Base-by-base conservation (phyloP, 371 early-diverging fungal genomes). In the Mucor racemosus region DNA sequence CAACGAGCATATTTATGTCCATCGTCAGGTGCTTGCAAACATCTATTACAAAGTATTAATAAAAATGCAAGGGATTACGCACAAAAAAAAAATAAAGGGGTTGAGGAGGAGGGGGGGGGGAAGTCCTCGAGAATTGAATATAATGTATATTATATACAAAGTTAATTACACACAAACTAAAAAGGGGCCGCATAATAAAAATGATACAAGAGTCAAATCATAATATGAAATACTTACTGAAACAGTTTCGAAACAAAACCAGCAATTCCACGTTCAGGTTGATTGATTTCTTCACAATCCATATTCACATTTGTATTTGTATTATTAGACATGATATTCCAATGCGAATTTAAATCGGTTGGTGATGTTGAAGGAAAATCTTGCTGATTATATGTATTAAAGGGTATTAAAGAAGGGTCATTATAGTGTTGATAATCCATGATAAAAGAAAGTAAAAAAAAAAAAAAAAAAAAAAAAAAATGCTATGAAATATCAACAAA, bases 201-300 rank as follows among this genome's bases (percentile, higher is more conserved):
- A 17, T 46, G 19, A 21, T 11, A 60, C 54, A 62, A 31, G 38
- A 38, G 46, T 26, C 8, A 21, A 26, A 11, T 21, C 17, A 57
- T 19, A 34, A n/a, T 19, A 21, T 9, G 1, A 13, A 7, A 56
- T n/a, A 60, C 69, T 64, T 76, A 78, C 78, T 74, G 74, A 42
- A 76, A 78, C 17, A 78, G 67, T 61, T 78, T 78, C 13, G 72
- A 73, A 19, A 78, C 72, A 74, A 78, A 78, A 4, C 78, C 78
- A 60, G 78, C 78, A 48, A 78, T 65, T 19, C 74, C 76, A 58
- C 74, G 67, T 58, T 76, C 70, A 11, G 66, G 64, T 26, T 64
- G 69, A 53, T 21, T 60, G 11, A 39, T 21, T 26, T 65, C 65
- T n/a, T 65, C 40, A 26, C 33, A 5, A 9, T 44, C 58, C 50